Evolutionary conservation across 441 rosid genomes (phyloP).

Genomic region (Adansonia rubrostipa): DNA sequence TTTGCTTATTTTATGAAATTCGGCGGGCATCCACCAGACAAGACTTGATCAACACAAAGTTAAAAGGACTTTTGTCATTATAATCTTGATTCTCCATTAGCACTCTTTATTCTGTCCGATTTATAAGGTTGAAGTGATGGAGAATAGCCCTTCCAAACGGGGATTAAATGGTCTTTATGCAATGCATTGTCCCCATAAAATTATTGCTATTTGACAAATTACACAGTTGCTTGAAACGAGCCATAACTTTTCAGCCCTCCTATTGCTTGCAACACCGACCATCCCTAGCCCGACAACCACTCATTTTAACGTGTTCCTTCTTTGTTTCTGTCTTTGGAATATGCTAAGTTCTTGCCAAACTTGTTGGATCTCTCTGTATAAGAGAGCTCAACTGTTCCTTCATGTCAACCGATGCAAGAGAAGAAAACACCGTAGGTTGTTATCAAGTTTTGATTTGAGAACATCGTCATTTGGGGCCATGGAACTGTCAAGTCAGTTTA

Average conservation of each 20-base stretch:
- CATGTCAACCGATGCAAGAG: conserved; percentile 19
- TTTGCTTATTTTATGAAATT: neutral
- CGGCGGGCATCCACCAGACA: conserved; percentile 34
- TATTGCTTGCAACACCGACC: neutral
- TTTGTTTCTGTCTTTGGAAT: neutral
- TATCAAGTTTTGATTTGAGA: conserved; percentile 34
- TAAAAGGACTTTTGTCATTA: neutral
- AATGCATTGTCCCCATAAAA: conserved; percentile 18
- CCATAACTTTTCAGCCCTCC: conserved; percentile 15
- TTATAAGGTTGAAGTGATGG: neutral
- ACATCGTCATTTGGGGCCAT: conserved; percentile 42
- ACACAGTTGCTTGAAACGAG: conserved; percentile 15
- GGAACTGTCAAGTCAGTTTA: conserved; percentile 36
- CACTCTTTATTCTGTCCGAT: neutral
- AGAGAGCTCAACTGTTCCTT: conserved; percentile 24
- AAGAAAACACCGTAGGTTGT: conserved; percentile 15
- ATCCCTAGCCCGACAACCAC: neutral
- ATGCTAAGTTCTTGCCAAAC: conserved; percentile 32
- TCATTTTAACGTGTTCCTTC: neutral
- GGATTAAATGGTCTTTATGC: conserved; percentile 16
- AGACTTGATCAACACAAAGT: conserved; percentile 22
- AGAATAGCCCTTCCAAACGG: neutral
- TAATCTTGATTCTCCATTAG: neutral
- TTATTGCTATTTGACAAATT: conserved; percentile 25
- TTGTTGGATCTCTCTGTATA: conserved; percentile 32